Conservation (phyloP, 202 grass and related monocot species). For the Cymbopogon flexuosus region DNA sequence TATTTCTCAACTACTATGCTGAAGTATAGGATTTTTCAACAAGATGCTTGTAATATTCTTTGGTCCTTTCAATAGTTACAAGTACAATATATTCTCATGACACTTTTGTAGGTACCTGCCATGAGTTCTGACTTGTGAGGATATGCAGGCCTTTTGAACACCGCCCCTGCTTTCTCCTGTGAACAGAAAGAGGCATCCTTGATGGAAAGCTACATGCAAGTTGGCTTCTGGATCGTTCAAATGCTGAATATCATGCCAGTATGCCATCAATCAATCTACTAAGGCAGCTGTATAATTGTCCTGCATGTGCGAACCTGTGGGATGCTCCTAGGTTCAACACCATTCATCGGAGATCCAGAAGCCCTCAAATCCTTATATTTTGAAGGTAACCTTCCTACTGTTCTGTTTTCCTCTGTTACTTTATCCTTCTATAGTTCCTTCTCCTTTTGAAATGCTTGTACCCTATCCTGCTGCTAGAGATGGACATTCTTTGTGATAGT, state of each 20-base stretch:
- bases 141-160: too few relatives aligned
- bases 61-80: too few relatives aligned
- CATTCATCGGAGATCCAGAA: slow-evolving; percentile 19
- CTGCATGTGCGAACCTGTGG: neutral
- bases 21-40: too few relatives aligned
- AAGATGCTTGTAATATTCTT: too few relatives aligned
- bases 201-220: slow-evolving; percentile 18
- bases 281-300: slow-evolving; percentile 15
- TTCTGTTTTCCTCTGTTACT: neutral
- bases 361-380: slow-evolving; percentile 26
- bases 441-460: neutral
- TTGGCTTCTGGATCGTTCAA: slow-evolving; percentile 13
- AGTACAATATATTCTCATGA: too few relatives aligned
- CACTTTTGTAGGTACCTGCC: too few relatives aligned
- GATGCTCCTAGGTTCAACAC: slow-evolving; percentile 31
- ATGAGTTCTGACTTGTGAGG: too few relatives aligned
- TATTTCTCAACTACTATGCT: too few relatives aligned
- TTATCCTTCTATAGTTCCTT: neutral
- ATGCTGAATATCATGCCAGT: slow-evolving; percentile 11
- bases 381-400: neutral
- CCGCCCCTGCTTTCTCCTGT: too few relatives aligned
- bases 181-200: slow-evolving; percentile 1
- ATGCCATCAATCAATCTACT: slow-evolving; percentile 8
- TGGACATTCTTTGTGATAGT: neutral
- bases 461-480: neutral